Conservation (phyloP, 306 rosid species). For the Lathyrus oleraceus region DNA sequence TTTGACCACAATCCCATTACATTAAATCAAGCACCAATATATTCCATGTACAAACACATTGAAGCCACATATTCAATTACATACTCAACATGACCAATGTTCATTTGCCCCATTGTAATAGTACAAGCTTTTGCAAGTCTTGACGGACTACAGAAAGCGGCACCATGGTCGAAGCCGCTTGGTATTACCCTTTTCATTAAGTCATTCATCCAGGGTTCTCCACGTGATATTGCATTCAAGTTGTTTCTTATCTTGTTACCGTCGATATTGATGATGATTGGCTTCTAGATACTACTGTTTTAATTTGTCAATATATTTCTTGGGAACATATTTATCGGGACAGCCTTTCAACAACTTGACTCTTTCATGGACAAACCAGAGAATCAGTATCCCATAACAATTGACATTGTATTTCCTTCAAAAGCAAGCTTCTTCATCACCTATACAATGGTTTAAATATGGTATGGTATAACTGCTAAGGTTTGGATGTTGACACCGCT, state of each 20-base stretch:
- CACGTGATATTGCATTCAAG: slow-evolving; percentile 90
- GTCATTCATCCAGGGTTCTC: slow-evolving; percentile 77
- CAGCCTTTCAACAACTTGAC: slow-evolving; percentile 78
- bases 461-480: slow-evolving; percentile 98
- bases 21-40: too few species aligned
- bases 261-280: slow-evolving; percentile 83
- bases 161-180: slow-evolving; percentile 65
- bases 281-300: slow-evolving; percentile 89
- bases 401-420: slow-evolving; percentile 81
- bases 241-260: slow-evolving; percentile 92
- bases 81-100: too few species aligned
- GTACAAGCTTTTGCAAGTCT: slow-evolving; percentile 90
- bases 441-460: slow-evolving; percentile 97
- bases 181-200: slow-evolving; percentile 55
- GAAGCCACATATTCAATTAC: too few species aligned
- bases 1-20: too few species aligned
- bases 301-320: slow-evolving; percentile 83
- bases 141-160: slow-evolving; percentile 76
- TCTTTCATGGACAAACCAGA: slow-evolving; percentile 70
- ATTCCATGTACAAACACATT: too few species aligned
- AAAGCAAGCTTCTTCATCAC: slow-evolving; percentile 96
- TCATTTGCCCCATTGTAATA: slow-evolving; percentile 77
- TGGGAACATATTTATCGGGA: slow-evolving; percentile 79
- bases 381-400: slow-evolving; percentile 72
- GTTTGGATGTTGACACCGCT: slow-evolving; percentile 90